Evolutionary conservation across 441 rosid species (phyloP).

Genomic region (Erodium moschatum): DNA sequence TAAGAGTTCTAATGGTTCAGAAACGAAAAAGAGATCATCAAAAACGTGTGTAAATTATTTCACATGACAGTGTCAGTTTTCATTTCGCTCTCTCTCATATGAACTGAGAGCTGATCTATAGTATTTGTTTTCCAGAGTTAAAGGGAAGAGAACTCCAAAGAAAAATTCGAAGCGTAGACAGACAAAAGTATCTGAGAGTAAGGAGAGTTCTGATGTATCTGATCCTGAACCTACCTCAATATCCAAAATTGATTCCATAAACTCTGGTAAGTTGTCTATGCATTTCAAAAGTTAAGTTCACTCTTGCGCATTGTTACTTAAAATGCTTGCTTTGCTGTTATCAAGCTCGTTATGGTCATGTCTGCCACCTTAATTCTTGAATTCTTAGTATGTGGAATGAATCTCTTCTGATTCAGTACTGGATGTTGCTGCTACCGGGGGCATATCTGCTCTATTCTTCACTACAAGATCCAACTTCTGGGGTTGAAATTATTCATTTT

Average conservation of each 20-base stretch:
- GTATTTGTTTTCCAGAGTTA: conserved; percentile 34
- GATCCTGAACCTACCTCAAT: conserved; percentile 28
- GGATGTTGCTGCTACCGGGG: too few relatives aligned
- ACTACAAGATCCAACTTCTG: not conserved
- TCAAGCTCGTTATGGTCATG: not conserved
- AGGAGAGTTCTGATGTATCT: conserved; percentile 30
- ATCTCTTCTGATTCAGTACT: too few relatives aligned
- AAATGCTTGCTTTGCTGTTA: not conserved
- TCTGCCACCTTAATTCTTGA: too few relatives aligned
- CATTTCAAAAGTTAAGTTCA: not conserved
- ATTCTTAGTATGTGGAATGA: too few relatives aligned
- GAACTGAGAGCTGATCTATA: conserved; percentile 15
- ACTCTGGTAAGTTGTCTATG: conserved; percentile 28
- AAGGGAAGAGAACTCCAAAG: conserved; percentile 85
- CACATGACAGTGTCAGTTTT: conserved; percentile 9
- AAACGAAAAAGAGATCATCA: conserved; percentile 34
- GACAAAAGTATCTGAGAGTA: conserved; percentile 29
- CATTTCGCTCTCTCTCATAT: conserved; percentile 13
- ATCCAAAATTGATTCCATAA: conserved; percentile 22
- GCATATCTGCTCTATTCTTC: not conserved
- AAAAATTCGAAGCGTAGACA: conserved; percentile 35
- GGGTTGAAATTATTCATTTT: not conserved
- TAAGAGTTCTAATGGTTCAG: conserved; percentile 33
- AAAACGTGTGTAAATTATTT: conserved; percentile 42
- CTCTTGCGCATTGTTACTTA: not conserved